phyloP scores from a whole-genome alignment of 768 basidiomycete genomes.

The Gloeophyllum trabeum region DNA sequence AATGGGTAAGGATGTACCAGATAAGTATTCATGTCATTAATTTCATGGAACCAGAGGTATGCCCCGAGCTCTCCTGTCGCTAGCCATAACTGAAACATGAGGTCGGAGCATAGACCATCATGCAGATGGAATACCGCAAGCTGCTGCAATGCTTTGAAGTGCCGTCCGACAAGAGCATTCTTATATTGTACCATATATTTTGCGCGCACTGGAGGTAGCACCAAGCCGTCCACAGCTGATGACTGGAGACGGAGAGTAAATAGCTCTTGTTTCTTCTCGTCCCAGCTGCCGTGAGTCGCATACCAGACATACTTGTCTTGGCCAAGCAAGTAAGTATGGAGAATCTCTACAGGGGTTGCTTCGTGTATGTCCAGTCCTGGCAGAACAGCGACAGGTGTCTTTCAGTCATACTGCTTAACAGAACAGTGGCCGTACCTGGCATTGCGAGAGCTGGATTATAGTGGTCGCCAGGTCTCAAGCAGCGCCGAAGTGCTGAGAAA shows the following conservation, averaged over 20 bases:
- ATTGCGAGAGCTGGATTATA: no score
- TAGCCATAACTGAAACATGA: conserved; percentile 5
- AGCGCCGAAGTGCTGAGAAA: neutral
- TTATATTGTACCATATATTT: conserved; percentile 20
- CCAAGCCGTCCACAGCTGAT: conserved; percentile 14
- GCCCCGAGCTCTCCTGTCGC: conserved; percentile 9
- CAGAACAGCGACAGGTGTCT: no score
- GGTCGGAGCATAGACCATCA: neutral
- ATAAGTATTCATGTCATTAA: conserved; percentile 7
- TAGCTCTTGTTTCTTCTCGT: conserved; percentile 9
- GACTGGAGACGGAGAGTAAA: conserved; percentile 16
- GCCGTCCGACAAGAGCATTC: conserved; percentile 21
- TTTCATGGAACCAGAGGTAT: conserved; percentile 7
- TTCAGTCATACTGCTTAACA: no score
- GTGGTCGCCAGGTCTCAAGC: neutral
- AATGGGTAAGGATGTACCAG: conserved; percentile 2
- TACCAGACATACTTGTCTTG: conserved; percentile 30
- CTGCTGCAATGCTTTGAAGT: conserved; percentile 20
- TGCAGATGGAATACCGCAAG: neutral
- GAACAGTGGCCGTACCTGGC: no score
- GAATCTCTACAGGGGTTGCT: conserved; percentile 30
- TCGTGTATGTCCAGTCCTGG: conserved; percentile 25
- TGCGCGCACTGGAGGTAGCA: conserved; percentile 12
- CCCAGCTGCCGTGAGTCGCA: conserved; percentile 10
- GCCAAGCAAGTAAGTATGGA: conserved; percentile 28